A percentile compares a stretch with the other conserved stretches of the same genome.
These are phyloP conservation scores for Purpureocillium lavendulum DNA, from an alignment of 2,329 filamentous ascomycete species.

Conservation along the genomic window DNA sequence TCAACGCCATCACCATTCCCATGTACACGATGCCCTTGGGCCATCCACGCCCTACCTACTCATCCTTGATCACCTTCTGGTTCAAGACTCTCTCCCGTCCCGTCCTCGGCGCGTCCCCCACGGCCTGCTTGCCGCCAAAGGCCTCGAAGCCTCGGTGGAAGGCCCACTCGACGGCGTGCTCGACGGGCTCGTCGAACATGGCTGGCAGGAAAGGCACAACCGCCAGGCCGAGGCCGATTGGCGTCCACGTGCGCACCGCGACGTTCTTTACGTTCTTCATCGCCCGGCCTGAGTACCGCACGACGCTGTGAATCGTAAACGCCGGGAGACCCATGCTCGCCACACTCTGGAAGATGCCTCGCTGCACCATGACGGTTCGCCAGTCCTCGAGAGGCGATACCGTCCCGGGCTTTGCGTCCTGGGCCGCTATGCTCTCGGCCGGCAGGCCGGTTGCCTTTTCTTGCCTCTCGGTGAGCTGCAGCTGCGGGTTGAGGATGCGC, in stretches of 20 bases:
- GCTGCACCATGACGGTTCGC: conserved; percentile 80
- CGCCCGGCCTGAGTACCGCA: conserved; percentile 80
- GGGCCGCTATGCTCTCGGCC: conserved; percentile 14
- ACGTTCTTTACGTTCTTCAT: conserved; percentile 75
- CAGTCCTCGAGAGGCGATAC: conserved; percentile 79
- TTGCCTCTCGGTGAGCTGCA: conserved; percentile 43
- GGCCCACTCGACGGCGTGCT: conserved; percentile 80
- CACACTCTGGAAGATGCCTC: conserved; percentile 81
- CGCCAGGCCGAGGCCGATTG: conserved; percentile 74
- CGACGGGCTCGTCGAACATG: conserved; percentile 87
- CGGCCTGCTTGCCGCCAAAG: conserved; percentile 54
- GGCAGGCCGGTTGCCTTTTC: conserved; percentile 39
- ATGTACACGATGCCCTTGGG: too few species aligned
- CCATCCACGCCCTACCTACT: conserved; percentile 21
- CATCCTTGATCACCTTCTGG: conserved; percentile 37
- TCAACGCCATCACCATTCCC: too few species aligned
- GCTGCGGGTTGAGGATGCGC: conserved; percentile 58
- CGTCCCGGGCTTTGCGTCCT: conserved; percentile 26
- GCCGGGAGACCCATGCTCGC: conserved; percentile 92
- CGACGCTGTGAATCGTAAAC: conserved; percentile 88
- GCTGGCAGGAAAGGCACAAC: conserved; percentile 77
- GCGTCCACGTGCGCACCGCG: conserved; percentile 72
- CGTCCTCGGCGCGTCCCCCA: conserved; percentile 45
- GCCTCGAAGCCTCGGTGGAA: conserved; percentile 77
- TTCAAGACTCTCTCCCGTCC: conserved; percentile 36